Evolutionary conservation across 441 rosid genomes (phyloP).

Genomic region (Euphorbia celastroides): DNA sequence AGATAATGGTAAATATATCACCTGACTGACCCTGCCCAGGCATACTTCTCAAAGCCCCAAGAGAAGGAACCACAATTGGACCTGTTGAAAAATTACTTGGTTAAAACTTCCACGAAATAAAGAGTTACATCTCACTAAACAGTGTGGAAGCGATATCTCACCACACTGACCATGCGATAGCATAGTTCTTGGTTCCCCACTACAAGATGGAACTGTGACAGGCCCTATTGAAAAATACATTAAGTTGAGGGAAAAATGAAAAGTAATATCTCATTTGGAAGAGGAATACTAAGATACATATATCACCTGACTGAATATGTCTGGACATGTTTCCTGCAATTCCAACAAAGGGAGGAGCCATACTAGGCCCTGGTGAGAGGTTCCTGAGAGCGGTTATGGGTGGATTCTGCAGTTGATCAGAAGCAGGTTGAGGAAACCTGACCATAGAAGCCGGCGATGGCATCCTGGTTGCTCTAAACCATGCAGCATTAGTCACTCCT

Average conservation of each 20-base stretch:
- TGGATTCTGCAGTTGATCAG: conserved; percentile 10
- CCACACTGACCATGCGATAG: background rate
- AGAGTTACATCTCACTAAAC: background rate
- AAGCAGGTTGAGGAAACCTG: conserved; percentile 16
- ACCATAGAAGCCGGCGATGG: conserved; percentile 17
- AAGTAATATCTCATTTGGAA: conserved; percentile 2
- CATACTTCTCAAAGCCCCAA: background rate
- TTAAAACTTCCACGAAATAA: conserved; percentile 1
- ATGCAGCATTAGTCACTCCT: conserved; percentile 10
- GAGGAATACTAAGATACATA: background rate
- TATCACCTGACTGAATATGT: conserved; percentile 12
- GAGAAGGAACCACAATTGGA: conserved; percentile 1
- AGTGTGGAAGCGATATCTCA: background rate
- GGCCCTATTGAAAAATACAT: background rate
- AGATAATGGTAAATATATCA: background rate
- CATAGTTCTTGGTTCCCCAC: background rate
- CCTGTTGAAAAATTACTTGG: background rate
- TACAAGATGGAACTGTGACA: background rate
- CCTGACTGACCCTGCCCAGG: background rate
- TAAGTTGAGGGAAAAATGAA: background rate
- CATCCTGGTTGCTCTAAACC: background rate
- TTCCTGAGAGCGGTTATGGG: conserved; percentile 4
- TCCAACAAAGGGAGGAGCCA: conserved; percentile 3
- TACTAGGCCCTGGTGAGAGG: conserved; percentile 11
- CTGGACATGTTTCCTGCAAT: background rate